Base-by-base conservation (phyloP, 2,329 filamentous ascomycete species). In the Fusarium zealandicum region DNA sequence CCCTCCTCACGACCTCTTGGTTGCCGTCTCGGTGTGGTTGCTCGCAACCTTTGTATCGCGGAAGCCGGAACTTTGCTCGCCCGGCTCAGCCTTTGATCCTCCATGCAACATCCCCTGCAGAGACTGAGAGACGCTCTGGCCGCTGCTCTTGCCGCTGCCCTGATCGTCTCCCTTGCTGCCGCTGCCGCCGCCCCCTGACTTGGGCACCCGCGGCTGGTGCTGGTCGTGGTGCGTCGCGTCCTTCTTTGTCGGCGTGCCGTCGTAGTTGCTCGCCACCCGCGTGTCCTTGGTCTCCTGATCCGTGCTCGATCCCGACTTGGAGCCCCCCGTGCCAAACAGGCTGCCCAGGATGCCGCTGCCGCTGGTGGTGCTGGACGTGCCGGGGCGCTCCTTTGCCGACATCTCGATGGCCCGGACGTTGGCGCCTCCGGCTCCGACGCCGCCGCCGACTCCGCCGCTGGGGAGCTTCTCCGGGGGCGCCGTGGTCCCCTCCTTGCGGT, bases 361-460 rank as follows among this genome's bases (percentile, higher is more conserved):
- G 31, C 30, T 47, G 17, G 52, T 11, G 17, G 30, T 48, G 42
- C 51, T 51, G 30, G 54, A 60, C 6, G 52, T 53, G 8, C 54
- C 51, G 20, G 17, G 31, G 27, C 32, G 41, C 14, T 57, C 40
- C 50, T 61, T 60, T 17, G 50, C 51, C 20, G 61, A 41, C 51
- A 70, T 54, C 57, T 74, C 69, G 11, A 72, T 58, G 6, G 57
- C 59, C 10, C 73, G 67, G 13, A 64, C 54, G 30, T 67, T 69
- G 14, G 65, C 33, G 17, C 67, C 68, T 5, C 70, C 73, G 1
- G 35, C 66, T 1, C 72, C 72, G 25, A 59, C 53, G 3, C 72
- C 72, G 1, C 72, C 72, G 0, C 72, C 72, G 2, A 72, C 66
- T 6, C 69, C 68, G 1, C 72, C 72, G 1, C 69, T 64, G 5